These are phyloP conservation scores for Venturia effusa DNA, from an alignment of 2,329 filamentous ascomycete species.

Conservation along the genomic window DNA sequence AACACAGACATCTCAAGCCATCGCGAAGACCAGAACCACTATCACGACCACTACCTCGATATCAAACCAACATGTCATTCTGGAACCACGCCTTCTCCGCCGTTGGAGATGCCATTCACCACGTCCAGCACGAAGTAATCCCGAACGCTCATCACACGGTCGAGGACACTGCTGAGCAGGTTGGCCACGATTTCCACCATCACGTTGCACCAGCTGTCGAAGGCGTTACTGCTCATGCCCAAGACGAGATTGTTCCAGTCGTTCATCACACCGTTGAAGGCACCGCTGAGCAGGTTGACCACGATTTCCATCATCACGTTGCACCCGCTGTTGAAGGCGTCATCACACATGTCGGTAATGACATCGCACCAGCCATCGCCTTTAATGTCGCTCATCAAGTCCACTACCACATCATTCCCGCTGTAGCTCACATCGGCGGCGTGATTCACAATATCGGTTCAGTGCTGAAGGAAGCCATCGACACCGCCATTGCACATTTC, in stretches of 20 bases:
- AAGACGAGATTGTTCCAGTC: not conserved
- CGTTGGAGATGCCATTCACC: too few species aligned
- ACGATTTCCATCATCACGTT: not conserved
- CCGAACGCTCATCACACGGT: too few species aligned
- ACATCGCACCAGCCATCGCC: not conserved
- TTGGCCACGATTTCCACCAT: not conserved
- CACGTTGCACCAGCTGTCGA: not conserved
- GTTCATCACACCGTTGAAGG: too few species aligned
- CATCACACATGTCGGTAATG: not conserved
- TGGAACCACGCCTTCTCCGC: too few species aligned
- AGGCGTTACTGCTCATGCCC: too few species aligned
- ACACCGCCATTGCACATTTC: not conserved
- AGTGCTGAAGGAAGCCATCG: not conserved
- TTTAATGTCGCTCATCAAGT: not conserved
- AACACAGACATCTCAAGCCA: too few species aligned
- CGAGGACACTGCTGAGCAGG: too few species aligned
- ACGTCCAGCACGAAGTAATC: not conserved
- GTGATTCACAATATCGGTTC: not conserved
- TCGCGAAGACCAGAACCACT: too few species aligned
- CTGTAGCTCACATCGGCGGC: not conserved
- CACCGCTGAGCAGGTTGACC: too few species aligned
- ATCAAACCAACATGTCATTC: too few species aligned
- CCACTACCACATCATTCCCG: not conserved
- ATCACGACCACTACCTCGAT: too few species aligned
- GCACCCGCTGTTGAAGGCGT: too few species aligned